Conservation (phyloP, 2,329 filamentous ascomycete species). For the Epichloe uncinata region DNA sequence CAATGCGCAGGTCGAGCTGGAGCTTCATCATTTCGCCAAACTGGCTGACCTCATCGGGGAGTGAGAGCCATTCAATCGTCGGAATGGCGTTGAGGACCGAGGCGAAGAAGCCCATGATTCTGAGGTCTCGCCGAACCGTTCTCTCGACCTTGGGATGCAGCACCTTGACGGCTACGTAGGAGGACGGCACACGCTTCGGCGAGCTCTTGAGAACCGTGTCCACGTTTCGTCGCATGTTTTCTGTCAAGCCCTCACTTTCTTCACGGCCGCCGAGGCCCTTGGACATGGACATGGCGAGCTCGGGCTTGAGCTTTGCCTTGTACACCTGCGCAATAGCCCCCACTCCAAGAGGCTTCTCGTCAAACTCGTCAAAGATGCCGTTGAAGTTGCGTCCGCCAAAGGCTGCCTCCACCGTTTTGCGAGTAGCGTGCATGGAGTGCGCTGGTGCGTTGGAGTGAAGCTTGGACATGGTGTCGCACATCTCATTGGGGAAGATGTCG, state of each 20-base stretch:
- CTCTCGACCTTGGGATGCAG: slow-evolving; percentile 85
- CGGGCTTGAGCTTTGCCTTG: slow-evolving; percentile 78
- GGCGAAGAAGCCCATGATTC: slow-evolving; percentile 91
- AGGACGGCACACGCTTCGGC: slow-evolving; percentile 73
- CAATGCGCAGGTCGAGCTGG: slow-evolving; percentile 91
- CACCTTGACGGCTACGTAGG: slow-evolving; percentile 91
- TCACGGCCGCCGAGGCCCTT: slow-evolving; percentile 38
- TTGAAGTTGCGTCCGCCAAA: slow-evolving; percentile 72
- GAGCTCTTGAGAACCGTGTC: slow-evolving; percentile 77
- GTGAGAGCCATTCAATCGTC: slow-evolving; percentile 92
- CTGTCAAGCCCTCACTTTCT: slow-evolving; percentile 36
- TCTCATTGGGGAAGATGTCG: slow-evolving; percentile 87
- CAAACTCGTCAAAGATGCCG: slow-evolving; percentile 92
- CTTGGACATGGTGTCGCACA: slow-evolving; percentile 89
- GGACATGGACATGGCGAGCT: slow-evolving; percentile 52
- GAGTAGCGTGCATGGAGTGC: slow-evolving; percentile 71
- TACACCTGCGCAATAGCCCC: slow-evolving; percentile 97
- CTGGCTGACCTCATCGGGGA: slow-evolving; percentile 85
- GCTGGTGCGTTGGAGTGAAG: slow-evolving; percentile 90
- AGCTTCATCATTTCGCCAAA: slow-evolving; percentile 98
- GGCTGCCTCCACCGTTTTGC: slow-evolving; percentile 63
- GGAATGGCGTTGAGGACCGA: slow-evolving; percentile 71
- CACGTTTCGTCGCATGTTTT: slow-evolving; percentile 67
- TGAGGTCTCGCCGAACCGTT: slow-evolving; percentile 76
- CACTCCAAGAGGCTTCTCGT: slow-evolving; percentile 78